phyloP scores from a whole-genome alignment of 176 grass and related monocot species.

The Pharus latifolius region DNA sequence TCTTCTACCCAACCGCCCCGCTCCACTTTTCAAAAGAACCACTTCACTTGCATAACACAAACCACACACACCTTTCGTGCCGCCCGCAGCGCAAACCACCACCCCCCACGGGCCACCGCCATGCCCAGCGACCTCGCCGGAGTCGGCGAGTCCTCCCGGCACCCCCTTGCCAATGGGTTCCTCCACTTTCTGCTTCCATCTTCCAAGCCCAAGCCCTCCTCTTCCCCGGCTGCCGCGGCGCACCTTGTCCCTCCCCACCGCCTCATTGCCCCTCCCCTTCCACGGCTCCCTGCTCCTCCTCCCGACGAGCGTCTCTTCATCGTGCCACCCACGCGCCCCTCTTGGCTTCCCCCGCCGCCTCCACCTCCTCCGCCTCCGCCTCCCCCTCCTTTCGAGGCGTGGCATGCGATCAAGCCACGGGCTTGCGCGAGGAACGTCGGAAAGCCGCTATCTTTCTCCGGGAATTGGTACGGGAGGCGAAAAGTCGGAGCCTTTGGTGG shows the following conservation, averaged over 20 bases:
- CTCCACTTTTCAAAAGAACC: too few relatives aligned
- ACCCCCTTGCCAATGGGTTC: not conserved
- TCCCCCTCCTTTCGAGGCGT: not conserved
- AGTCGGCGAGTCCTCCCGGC: not conserved
- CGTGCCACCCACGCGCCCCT: slow-evolving; percentile 18
- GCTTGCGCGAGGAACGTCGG: too few relatives aligned
- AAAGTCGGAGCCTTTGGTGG: not conserved
- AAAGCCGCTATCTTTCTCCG: too few relatives aligned
- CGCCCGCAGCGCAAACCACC: not conserved
- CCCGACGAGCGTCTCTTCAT: slow-evolving; percentile 30
- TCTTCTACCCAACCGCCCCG: too few relatives aligned
- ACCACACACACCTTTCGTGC: not conserved
- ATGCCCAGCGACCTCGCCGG: slow-evolving; percentile 7
- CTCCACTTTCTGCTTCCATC: slow-evolving; percentile 26
- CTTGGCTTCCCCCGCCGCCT: not conserved
- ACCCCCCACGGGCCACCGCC: not conserved
- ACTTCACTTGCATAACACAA: too few relatives aligned
- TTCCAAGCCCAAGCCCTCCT: not conserved
- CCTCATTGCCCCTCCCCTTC: slow-evolving; percentile 13
- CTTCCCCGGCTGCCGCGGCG: not conserved
- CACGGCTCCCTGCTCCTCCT: not conserved
- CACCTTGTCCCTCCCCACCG: slow-evolving; percentile 22
- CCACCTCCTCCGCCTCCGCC: not conserved
- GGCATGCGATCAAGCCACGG: not conserved
- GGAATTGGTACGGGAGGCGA: not conserved